Base-by-base conservation (phyloP, 176 grass and related monocot species). In the Cocos nucifera region DNA sequence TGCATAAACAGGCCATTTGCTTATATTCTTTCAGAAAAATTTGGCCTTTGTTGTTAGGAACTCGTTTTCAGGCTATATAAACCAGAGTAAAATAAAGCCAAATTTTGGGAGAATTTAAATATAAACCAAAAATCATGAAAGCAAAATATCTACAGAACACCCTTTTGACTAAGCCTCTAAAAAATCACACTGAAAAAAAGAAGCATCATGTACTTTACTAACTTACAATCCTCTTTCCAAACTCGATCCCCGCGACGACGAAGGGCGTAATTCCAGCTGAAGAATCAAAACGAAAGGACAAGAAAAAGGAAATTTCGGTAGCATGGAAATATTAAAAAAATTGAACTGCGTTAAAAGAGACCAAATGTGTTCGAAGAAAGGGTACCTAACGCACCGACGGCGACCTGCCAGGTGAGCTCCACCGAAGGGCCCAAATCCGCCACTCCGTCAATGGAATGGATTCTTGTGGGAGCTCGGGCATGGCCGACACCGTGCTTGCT, bases 401-500 rank as follows among this genome's bases (percentile, higher is more conserved):
- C 79, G 22, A 97, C 90, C 83, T 97, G 92, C 87, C 92, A 97
- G 62, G 84, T 91, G 73, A 97, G 29, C 71, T 88, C 63, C 21
- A 76, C 69, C 16, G 84, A 66, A 32, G 81, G 35, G 35, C 8
- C 72, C 23, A 83, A 51, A 17, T 86, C 82, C 32, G 68, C 63
- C 16, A 49, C 44, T 28, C 73, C 77, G 18, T 83, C 74, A 5
- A 85, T 58, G 27, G 73, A 87, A 15, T 19, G 50, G 3, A 62
- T 64, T 30, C 17, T 77, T 1, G 24, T 55, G 22, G 53, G 57
- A 26, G 25, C 49, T 62, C 19, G 54, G 57, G 68, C 65, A 65
- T 44, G 35, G 35, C 35, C 35, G 35, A 44, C 35, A 0, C 35
- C 35, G 2, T 10, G 10, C 35, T 35, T 35, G 32, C 32, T 35